phyloP scores from a whole-genome alignment of 2,329 filamentous ascomycete genomes.

The Drechslerella coelobrocha region DNA sequence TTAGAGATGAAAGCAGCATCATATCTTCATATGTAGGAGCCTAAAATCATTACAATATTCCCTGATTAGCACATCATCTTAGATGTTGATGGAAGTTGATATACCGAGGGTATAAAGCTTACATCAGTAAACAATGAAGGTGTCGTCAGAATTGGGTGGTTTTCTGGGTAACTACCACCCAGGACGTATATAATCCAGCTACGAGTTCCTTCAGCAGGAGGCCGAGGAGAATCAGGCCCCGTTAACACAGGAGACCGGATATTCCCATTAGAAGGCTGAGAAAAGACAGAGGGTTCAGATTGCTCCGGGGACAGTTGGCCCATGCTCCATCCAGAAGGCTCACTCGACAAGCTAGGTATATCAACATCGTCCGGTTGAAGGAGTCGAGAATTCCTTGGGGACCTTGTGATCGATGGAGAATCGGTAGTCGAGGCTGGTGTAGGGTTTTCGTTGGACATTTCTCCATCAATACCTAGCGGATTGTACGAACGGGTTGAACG shows the following conservation, averaged over 20 bases:
- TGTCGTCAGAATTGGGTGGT: slow-evolving; percentile 73
- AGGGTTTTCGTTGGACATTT: neutral
- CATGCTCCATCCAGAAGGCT: slow-evolving; percentile 39
- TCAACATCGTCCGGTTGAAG: neutral
- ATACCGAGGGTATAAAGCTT: slow-evolving; percentile 54
- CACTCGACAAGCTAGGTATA: slow-evolving; percentile 16
- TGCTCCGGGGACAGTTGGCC: slow-evolving; percentile 17
- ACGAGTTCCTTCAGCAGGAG: slow-evolving; percentile 62
- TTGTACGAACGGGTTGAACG: slow-evolving; percentile 1
- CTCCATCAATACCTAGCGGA: neutral
- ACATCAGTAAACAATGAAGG: slow-evolving; percentile 74
- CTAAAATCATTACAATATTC: slow-evolving; percentile 53
- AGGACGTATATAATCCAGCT: slow-evolving; percentile 78
- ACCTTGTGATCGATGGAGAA: neutral
- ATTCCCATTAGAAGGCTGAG: slow-evolving; percentile 4
- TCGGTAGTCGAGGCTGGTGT: neutral
- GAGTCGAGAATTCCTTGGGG: neutral
- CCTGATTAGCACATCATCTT: neutral
- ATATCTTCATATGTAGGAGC: slow-evolving; percentile 75
- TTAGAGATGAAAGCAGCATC: slow-evolving; percentile 71
- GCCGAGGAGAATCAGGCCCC: slow-evolving; percentile 31
- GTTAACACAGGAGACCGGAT: slow-evolving; percentile 8
- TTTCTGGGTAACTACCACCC: slow-evolving; percentile 72
- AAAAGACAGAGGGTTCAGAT: slow-evolving; percentile 13
- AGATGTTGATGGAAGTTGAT: neutral